Evolutionary conservation across 129 eudicot genomes (phyloP).

Genomic region (Flaveria sonorensis): DNA sequence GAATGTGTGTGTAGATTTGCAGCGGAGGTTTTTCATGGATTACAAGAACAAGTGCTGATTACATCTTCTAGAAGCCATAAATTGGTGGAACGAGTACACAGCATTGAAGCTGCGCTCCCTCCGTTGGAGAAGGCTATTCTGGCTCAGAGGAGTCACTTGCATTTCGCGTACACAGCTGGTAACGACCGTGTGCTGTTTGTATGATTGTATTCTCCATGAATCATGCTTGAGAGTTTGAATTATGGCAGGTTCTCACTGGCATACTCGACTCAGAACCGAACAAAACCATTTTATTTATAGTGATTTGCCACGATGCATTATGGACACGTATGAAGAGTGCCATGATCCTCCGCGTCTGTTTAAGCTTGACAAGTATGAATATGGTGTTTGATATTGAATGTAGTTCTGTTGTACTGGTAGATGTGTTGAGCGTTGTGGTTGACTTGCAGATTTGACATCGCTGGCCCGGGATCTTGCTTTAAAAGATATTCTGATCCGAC

Average conservation of each 20-base stretch:
- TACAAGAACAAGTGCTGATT: conserved; percentile 79
- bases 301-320: conserved; percentile 83
- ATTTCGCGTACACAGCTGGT: conserved; percentile 95
- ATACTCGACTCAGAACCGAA: conserved; percentile 55
- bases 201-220: background rate
- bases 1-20: conserved; percentile 68
- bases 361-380: conserved; percentile 80
- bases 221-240: background rate
- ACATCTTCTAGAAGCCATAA: conserved; percentile 94
- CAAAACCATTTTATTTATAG: conserved; percentile 80
- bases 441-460: conserved; percentile 81
- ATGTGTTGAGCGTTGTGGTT: conserved; percentile 23
- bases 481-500: conserved; percentile 96
- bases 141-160: conserved; percentile 93
- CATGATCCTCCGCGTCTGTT: conserved; percentile 81
- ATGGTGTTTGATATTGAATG: background rate
- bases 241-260: conserved; percentile 86
- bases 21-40: conserved; percentile 95
- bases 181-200: conserved; percentile 12
- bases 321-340: conserved; percentile 87
- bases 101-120: conserved; percentile 80
- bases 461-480: conserved; percentile 96
- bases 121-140: conserved; percentile 87
- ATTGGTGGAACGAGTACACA: conserved; percentile 65
- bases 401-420: conserved; percentile 6